phyloP scores from a whole-genome alignment of 768 basidiomycete genomes.

The Leccinellum luteum region DNA sequence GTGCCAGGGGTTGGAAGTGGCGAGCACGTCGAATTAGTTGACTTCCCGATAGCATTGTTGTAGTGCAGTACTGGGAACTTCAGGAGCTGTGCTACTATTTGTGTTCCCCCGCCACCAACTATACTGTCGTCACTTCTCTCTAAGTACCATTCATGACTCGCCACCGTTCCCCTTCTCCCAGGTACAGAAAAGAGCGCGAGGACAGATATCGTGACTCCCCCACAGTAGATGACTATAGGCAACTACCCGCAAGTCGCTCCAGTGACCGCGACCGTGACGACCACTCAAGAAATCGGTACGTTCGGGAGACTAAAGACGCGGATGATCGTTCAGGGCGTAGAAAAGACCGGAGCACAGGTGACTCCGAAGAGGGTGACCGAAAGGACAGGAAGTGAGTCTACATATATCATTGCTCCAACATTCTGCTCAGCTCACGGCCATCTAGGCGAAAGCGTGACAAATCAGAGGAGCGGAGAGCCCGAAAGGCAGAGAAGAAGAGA shows the following conservation, averaged over 20 bases:
- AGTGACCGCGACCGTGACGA: conserved; percentile 28
- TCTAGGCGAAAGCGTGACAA: conserved; percentile 79
- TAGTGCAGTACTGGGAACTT: conserved; percentile 1
- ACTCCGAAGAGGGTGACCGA: conserved; percentile 29
- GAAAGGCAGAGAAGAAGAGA: conserved; percentile 86
- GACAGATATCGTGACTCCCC: conserved; percentile 36
- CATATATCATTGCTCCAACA: neutral
- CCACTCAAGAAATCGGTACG: conserved; percentile 29
- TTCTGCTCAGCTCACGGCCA: conserved; percentile 6
- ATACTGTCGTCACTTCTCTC: neutral
- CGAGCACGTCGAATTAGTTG: conserved; percentile 26
- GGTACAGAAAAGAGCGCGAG: conserved; percentile 21
- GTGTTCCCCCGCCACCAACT: neutral
- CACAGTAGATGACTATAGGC: conserved; percentile 30
- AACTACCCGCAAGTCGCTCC: conserved; percentile 33
- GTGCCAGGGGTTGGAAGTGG: conserved; percentile 28
- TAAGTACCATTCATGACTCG: conserved; percentile 42
- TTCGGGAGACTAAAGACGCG: conserved; percentile 26
- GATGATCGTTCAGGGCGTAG: conserved; percentile 34
- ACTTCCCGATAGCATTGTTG: conserved; percentile 22
- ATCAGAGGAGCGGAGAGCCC: conserved; percentile 79
- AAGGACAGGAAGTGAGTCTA: conserved; percentile 48
- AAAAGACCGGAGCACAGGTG: conserved; percentile 21
- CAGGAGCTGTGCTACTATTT: neutral
- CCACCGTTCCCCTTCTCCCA: conserved; percentile 47